A percentile compares a stretch with the other conserved stretches of the same genome.
Evolutionary conservation across 1,284 basidiomycete genomes (phyloP).

Genomic region (Austroboletus novae-zelandiae): DNA sequence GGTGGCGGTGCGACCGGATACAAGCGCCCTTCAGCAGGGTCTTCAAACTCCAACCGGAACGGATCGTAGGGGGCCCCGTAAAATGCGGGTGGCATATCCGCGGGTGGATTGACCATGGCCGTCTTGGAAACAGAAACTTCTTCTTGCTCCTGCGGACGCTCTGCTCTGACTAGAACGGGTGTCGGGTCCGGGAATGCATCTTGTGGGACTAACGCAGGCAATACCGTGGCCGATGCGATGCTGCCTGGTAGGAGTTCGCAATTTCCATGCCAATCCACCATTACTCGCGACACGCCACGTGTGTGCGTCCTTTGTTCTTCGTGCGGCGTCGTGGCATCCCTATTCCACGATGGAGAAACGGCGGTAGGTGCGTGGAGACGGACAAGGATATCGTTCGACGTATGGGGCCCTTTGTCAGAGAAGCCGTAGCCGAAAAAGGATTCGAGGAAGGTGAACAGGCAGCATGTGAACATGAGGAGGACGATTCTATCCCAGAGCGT

Average conservation of each 20-base stretch:
- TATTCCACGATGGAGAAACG: background rate
- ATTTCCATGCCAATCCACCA: conserved; percentile 22
- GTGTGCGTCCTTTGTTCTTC: conserved; percentile 1
- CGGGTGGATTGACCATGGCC: background rate
- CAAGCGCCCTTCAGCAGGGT: background rate
- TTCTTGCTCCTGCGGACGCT: background rate
- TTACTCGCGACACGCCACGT: conserved; percentile 1
- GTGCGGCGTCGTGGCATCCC: background rate
- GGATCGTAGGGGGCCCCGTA: conserved; percentile 17
- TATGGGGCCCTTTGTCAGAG: background rate
- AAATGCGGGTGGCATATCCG: conserved; percentile 1
- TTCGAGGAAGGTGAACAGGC: conserved; percentile 25
- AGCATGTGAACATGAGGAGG: conserved; percentile 24
- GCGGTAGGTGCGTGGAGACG: background rate
- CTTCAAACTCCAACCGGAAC: conserved; percentile 16
- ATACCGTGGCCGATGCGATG: background rate
- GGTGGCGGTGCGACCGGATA: conserved; percentile 11
- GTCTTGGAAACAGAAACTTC: background rate
- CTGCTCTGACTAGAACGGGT: background rate
- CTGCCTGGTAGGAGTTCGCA: conserved; percentile 16
- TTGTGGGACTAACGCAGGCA: conserved; percentile 16
- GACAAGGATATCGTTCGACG: background rate
- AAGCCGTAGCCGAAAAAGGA: conserved; percentile 26
- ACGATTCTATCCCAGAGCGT: conserved; percentile 22
- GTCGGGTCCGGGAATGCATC: conserved; percentile 25